Base-by-base conservation (phyloP, 257 asterid genomes). In the Forsythia suspensa region DNA sequence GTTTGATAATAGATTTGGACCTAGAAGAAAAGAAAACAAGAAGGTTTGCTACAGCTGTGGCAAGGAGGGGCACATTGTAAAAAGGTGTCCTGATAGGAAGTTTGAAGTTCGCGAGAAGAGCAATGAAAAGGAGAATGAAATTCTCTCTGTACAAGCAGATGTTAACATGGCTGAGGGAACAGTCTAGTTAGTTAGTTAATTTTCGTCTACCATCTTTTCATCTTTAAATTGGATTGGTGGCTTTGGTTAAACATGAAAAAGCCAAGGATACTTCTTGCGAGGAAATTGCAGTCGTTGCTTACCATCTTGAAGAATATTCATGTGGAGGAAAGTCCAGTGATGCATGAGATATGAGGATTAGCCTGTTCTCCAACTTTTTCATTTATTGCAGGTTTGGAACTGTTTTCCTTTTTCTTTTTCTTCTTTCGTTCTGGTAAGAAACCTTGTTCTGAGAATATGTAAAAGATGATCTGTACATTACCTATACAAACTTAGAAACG, bases 1-100 rank as follows among this genome's bases (percentile, higher is more conserved):
- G 80, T 29, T 24, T 6, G 87, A 80, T 29, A 42, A 40, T 48
- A 78, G 80, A 76, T 40, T 75, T 48, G 82, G 84, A 77, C 68
- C 8, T 42, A 80, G 76, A 41, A 85, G 67, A 66, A 78, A 46
- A 69, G 95, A 84, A 65, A 76, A 44, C 39, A 86, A 81, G 55
- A 85, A 80, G 77, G 69, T 40, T 7, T 92, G 97, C 88, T 87
- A 80, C 70, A 61, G 15, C 21, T 90, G 96, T 77, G 83, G 83
- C 57, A 83, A 78, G 73, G 91, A 82, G 74, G 94, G 96, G 81
- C 94, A 89, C 77, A 80, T 89, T 7, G 63, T 69, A 70, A 87
- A 73, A 71, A 4, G 81, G 44, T 89, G 97, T 71, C 90, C 81
- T 9, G 75, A 21, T 37, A 77, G 81, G 51, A 84, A 82, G 75